phyloP scores from a whole-genome alignment of 139 green algal genomes.

The Coelastrella sp. region DNA sequence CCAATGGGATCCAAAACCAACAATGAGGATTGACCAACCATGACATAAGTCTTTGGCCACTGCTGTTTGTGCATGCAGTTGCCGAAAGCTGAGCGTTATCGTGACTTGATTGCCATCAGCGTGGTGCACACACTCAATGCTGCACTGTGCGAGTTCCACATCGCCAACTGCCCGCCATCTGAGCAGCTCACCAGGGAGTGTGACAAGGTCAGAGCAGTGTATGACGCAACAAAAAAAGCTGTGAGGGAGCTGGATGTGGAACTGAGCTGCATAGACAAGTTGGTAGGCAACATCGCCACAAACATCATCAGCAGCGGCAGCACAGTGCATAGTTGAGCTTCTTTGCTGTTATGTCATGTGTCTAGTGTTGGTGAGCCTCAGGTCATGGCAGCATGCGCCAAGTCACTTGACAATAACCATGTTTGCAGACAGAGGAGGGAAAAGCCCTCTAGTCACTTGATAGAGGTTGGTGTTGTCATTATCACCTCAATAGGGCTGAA shows the following conservation, averaged over 20 bases:
- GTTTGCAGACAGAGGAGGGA: no score
- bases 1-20: no score
- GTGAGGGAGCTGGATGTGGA: slow-evolving; percentile 38
- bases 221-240: slow-evolving; percentile 12
- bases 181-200: slow-evolving; percentile 77
- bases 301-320: background rate
- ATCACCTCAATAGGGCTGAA: no score
- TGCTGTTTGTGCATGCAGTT: background rate
- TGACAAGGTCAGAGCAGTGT: slow-evolving; percentile 53
- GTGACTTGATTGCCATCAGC: slow-evolving; percentile 81
- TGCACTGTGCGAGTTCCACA: slow-evolving; percentile 84
- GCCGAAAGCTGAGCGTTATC: slow-evolving; percentile 57
- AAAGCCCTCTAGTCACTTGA: no score
- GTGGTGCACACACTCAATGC: slow-evolving; percentile 81
- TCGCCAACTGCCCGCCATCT: slow-evolving; percentile 67
- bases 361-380: no score
- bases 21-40: no score
- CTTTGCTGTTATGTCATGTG: no score
- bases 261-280: slow-evolving; percentile 33
- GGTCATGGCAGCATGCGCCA: no score
- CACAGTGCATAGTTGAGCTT: no score
- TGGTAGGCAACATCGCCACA: slow-evolving; percentile 3
- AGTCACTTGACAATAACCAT: no score
- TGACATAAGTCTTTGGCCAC: no score
- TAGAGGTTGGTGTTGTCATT: no score